Evolutionary conservation across 805 yeast genomes (phyloP).

Genomic region (Cyberlindnera euphorbiae): DNA sequence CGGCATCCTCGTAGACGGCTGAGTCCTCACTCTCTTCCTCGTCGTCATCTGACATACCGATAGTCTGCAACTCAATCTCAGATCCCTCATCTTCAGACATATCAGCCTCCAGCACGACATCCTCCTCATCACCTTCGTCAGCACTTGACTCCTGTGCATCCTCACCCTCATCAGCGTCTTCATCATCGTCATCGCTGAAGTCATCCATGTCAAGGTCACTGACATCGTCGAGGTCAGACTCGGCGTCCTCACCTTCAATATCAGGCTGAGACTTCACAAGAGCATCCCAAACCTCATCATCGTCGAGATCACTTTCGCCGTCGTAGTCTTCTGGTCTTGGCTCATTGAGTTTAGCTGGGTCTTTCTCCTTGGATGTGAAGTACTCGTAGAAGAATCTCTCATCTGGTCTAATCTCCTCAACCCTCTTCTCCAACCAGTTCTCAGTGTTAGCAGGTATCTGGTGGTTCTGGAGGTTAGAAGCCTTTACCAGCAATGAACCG

Average conservation of each 20-base stretch:
- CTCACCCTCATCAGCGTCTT: slow-evolving; percentile 25
- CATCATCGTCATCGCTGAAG: slow-evolving; percentile 40
- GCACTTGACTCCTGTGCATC: slow-evolving; percentile 28
- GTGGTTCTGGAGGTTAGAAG: slow-evolving; percentile 41
- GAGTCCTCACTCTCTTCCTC: slow-evolving; percentile 33
- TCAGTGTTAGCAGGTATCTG: slow-evolving; percentile 78
- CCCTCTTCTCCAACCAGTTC: slow-evolving; percentile 70
- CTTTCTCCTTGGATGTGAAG: slow-evolving; percentile 56
- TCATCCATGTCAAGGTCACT: slow-evolving; percentile 45
- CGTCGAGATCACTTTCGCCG: slow-evolving; percentile 46
- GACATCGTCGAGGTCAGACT: slow-evolving; percentile 41
- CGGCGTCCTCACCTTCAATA: slow-evolving; percentile 47
- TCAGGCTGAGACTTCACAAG: slow-evolving; percentile 72
- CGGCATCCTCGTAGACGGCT: slow-evolving; percentile 4
- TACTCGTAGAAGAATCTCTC: slow-evolving; percentile 86
- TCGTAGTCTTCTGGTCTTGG: slow-evolving; percentile 34
- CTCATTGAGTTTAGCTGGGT: slow-evolving; percentile 28
- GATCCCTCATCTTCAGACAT: slow-evolving; percentile 28
- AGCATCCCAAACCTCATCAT: slow-evolving; percentile 79
- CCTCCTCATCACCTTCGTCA: slow-evolving; percentile 19
- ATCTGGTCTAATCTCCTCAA: slow-evolving; percentile 71
- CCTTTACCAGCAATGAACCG: slow-evolving; percentile 60
- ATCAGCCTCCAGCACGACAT: slow-evolving; percentile 30
- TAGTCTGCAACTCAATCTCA: slow-evolving; percentile 15
- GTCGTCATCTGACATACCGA: slow-evolving; percentile 25